Base-by-base conservation (phyloP, 805 yeast species). In the Kodamaea kakaduensis region DNA sequence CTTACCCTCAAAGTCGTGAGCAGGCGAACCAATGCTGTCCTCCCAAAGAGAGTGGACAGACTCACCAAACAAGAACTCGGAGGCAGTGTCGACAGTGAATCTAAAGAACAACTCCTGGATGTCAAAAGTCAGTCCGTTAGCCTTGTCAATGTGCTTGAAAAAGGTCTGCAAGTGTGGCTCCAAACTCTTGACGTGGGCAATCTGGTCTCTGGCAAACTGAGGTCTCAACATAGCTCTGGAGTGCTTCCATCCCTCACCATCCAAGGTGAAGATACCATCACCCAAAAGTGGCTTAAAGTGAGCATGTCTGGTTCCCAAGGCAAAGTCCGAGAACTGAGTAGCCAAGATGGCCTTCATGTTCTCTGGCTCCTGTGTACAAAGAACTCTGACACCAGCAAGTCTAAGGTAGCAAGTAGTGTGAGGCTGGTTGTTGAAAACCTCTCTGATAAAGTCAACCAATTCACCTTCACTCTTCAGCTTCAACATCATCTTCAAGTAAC, bases 11-110 rank as follows among this genome's bases (percentile, higher is more conserved):
- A 43, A 33, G 33, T 44, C 33, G 17, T 31, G 32, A 4, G 35
- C 36, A 2, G 33, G 20, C 10, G 38, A 13, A n/a, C 46, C 47
- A 7, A 51, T 44, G 6, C 45, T 34, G 5, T 46, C 51, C 37
- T 58, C 64, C 20, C 43, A 45, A 24, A 62, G 54, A 15, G 58
- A 47, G 27, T 52, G 54, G 29, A 53, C 54, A 6, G 62, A 51
- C 42, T 60, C 65, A 15, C 71, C 71, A 48, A 66, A 61, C 36
- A 66, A 55, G 43, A 64, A 64, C 46, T 66, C 70, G 16, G 68
- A 54, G 7, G 70, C 59, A 17, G 67, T 56, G 43, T 66, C 71
- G 37, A 64, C 51, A 10, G 71, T 64, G 14, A 62, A 52, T 32
- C 46, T 50, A 42, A 52, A 58, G 42, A 62, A 58, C 21, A 51